A percentile compares a stretch with the other conserved stretches of the same genome.
Conservation (phyloP, 768 basidiomycete genomes). For the Mycena albidolilacea region DNA sequence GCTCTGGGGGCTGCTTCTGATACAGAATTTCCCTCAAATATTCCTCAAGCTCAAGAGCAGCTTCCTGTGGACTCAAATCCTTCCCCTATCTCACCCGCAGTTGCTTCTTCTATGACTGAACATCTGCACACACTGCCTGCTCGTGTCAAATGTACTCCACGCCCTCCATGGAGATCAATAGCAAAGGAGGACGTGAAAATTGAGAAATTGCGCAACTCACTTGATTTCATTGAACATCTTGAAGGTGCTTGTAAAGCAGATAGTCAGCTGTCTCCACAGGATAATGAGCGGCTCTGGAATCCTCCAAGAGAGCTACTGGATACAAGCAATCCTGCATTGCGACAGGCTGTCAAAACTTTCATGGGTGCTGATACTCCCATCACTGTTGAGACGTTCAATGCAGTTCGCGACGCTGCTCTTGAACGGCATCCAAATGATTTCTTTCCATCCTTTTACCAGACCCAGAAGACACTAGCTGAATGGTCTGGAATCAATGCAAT, state of each 20-base stretch:
- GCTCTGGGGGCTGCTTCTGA: too few relatives aligned
- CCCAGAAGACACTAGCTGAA: slow-evolving; percentile 29
- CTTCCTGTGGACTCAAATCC: too few relatives aligned
- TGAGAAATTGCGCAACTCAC: neutral
- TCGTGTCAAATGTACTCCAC: too few relatives aligned
- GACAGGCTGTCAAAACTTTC: slow-evolving; percentile 12
- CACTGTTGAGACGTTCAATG: slow-evolving; percentile 28
- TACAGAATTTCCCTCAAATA: too few relatives aligned
- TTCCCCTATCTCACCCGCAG: too few relatives aligned
- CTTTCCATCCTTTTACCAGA: slow-evolving; percentile 27
- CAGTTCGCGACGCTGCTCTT: slow-evolving; percentile 30
- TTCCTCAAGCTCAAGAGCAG: too few relatives aligned
- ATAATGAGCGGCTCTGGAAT: slow-evolving; percentile 12
- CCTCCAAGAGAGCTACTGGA: neutral
- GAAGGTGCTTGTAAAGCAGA: neutral
- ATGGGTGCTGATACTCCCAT: slow-evolving; percentile 21
- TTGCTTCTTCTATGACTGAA: too few relatives aligned
- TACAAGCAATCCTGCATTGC: neutral
- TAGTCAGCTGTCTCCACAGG: neutral
- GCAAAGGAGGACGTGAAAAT: neutral
- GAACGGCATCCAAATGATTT: slow-evolving; percentile 26
- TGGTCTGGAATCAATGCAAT: slow-evolving; percentile 41
- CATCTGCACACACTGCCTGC: too few relatives aligned
- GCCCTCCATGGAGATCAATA: neutral
- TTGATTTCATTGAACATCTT: slow-evolving; percentile 4